phyloP scores from a whole-genome alignment of 2,329 filamentous ascomycete genomes.

The Periconia digitata region DNA sequence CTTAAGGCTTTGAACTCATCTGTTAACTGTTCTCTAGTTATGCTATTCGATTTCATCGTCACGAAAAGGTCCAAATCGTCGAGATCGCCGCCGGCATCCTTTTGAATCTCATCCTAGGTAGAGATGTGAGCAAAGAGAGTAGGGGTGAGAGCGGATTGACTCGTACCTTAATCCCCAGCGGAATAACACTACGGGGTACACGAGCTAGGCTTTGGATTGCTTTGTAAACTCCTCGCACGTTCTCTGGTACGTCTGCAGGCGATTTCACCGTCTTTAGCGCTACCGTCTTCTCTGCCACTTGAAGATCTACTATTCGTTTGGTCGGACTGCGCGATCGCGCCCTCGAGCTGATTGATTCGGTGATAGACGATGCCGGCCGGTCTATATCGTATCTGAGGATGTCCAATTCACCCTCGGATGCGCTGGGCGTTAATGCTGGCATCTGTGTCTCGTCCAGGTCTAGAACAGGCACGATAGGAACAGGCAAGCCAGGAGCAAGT shows the following conservation, averaged over 20 bases:
- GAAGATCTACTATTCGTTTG: conserved; percentile 2
- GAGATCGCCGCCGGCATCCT: too few species aligned
- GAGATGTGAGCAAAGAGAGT: too few species aligned
- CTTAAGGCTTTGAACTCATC: too few species aligned
- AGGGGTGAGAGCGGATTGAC: too few species aligned
- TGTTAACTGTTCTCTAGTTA: too few species aligned
- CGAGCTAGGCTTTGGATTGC: conserved; percentile 4
- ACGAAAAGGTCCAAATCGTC: too few species aligned
- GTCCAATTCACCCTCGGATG: neutral
- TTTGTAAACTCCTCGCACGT: conserved; percentile 8
- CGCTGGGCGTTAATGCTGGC: neutral
- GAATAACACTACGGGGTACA: conserved; percentile 3
- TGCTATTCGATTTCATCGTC: too few species aligned
- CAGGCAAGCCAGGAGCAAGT: too few species aligned
- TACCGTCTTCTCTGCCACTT: conserved; percentile 6
- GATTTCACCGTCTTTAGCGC: conserved; percentile 1
- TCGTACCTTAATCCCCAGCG: too few species aligned
- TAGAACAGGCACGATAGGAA: neutral
- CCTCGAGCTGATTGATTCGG: conserved; percentile 2
- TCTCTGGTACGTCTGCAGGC: conserved; percentile 6
- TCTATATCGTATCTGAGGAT: neutral
- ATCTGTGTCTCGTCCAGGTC: neutral
- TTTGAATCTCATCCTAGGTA: too few species aligned
- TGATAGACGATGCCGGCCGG: conserved; percentile 1
- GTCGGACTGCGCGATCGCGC: conserved; percentile 6